Evolutionary conservation across 2,329 filamentous ascomycete species (phyloP).

Genomic region (Incumbomyces lentus): DNA sequence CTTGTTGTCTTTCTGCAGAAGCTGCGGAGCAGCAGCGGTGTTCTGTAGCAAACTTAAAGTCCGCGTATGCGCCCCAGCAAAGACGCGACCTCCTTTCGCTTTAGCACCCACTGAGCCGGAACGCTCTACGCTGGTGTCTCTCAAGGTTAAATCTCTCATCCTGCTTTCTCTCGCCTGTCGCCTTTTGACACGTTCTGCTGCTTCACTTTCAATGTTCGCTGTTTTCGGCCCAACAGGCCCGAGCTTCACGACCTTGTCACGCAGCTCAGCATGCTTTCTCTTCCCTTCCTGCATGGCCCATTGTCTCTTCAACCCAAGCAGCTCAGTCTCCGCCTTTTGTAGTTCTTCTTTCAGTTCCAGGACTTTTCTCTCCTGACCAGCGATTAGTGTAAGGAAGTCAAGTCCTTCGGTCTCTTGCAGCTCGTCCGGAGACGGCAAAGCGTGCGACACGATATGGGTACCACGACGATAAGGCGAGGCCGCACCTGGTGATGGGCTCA

Average conservation of each 20-base stretch:
- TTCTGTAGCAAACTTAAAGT: constrained; percentile 67
- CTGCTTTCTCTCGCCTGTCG: constrained; percentile 1
- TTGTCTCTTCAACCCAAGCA: constrained; percentile 68
- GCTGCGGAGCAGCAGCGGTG: constrained; percentile 28
- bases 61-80: constrained; percentile 56
- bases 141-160: background rate
- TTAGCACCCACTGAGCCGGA: background rate
- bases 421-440: constrained; percentile 23
- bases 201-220: constrained; percentile 40
- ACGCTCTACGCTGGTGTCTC: background rate
- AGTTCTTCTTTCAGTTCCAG: constrained; percentile 87
- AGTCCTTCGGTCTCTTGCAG: constrained; percentile 23
- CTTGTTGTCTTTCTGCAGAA: background rate
- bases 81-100: constrained; percentile 42
- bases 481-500: constrained; percentile 3
- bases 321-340: constrained; percentile 65
- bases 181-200: background rate
- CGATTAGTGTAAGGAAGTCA: constrained; percentile 77
- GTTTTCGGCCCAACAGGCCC: constrained; percentile 40
- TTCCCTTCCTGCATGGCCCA: constrained; percentile 69
- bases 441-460: constrained; percentile 19
- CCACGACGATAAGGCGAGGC: constrained; percentile 8
- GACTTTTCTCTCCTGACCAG: constrained; percentile 81
- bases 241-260: constrained; percentile 15
- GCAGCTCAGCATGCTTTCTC: constrained; percentile 61